phyloP scores from a whole-genome alignment of 2,329 filamentous ascomycete genomes.

The Fusarium dlaminii region DNA sequence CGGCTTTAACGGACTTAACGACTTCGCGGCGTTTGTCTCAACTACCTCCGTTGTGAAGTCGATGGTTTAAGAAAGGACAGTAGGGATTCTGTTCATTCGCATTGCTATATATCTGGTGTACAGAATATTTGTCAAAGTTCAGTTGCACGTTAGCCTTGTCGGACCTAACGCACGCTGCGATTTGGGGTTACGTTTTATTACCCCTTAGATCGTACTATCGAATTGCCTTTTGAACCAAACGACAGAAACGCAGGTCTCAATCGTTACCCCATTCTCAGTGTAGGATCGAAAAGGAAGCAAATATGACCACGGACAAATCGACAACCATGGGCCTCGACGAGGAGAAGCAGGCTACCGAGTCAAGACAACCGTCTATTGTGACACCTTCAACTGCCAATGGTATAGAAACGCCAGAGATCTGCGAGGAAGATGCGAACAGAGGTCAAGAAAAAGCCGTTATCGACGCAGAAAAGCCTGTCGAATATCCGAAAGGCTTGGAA shows the following conservation, averaged over 20 bases:
- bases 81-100: accelerated
- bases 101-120: accelerated
- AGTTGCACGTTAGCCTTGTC: background rate
- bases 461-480: accelerated
- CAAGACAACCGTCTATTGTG: background rate
- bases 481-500: background rate
- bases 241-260: accelerated
- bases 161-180: background rate
- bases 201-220: accelerated
- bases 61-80: accelerated
- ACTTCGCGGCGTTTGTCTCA: background rate
- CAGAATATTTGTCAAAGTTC: background rate
- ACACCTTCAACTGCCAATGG: background rate
- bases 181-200: background rate
- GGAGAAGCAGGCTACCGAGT: background rate
- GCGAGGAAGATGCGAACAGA: accelerated
- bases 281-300: accelerated
- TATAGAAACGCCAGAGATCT: accelerated
- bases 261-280: accelerated
- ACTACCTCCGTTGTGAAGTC: background rate
- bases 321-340: background rate
- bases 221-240: too few relatives aligned
- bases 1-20: background rate
- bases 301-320: accelerated
- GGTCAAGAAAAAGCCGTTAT: accelerated